These are phyloP conservation scores for Apiospora aurea DNA, from an alignment of 2,329 filamentous ascomycete genomes.

Conservation along the genomic window DNA sequence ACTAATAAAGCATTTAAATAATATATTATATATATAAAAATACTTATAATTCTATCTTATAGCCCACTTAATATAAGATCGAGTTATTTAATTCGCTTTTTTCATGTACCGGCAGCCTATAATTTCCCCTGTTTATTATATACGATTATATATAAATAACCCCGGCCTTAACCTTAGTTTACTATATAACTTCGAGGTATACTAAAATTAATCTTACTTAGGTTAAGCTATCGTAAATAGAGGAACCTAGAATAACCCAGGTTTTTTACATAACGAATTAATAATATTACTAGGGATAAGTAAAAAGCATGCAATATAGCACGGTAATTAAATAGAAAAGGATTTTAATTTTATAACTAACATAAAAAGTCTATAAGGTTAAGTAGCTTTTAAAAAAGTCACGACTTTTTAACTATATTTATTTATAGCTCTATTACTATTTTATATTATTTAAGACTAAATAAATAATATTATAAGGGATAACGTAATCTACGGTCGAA, in stretches of 20 bases:
- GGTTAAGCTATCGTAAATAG: conserved; percentile 44
- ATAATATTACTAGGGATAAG: background rate
- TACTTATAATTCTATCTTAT: background rate
- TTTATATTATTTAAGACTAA: background rate
- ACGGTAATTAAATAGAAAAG: background rate
- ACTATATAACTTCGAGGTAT: background rate
- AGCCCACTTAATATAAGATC: background rate
- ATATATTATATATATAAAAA: background rate
- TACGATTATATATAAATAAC: conserved; percentile 44
- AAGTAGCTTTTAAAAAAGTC: background rate
- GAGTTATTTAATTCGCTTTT: background rate
- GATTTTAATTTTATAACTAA: background rate
- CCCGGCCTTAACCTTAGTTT: background rate
- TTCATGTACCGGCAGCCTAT: background rate
- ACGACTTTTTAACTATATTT: background rate
- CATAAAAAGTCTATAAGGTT: background rate
- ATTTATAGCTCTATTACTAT: background rate
- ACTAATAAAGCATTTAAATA: background rate
- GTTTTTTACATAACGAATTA: background rate
- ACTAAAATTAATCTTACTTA: conserved; percentile 24
- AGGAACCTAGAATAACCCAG: too few species aligned
- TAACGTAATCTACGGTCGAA: too few species aligned
- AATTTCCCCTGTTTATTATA: conserved; percentile 31
- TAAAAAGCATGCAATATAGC: background rate
- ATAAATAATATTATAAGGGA: background rate